Conservation (phyloP, 352 stramenopile genomes). For the Globisporangium uncinulatum region DNA sequence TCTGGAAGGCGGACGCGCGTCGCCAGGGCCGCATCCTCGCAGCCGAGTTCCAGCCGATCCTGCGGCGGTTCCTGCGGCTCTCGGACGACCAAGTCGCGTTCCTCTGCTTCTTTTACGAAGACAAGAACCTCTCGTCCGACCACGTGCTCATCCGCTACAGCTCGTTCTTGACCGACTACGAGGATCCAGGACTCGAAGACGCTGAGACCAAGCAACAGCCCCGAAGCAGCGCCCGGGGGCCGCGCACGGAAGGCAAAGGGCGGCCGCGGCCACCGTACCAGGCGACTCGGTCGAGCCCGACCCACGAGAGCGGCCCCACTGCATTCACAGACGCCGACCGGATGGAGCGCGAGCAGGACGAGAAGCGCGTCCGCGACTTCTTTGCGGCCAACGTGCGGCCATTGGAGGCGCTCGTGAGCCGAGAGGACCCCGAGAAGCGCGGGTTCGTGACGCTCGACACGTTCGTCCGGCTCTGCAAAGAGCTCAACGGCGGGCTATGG, state of each 20-base stretch:
- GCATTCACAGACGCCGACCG: conserved; percentile 10
- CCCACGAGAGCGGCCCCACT: background rate
- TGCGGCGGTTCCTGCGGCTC: conserved; percentile 41
- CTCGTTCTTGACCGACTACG: conserved; percentile 70
- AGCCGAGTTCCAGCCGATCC: conserved; percentile 34
- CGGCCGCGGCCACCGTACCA: conserved; percentile 14
- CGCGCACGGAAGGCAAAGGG: conserved; percentile 20
- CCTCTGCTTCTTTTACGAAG: conserved; percentile 75
- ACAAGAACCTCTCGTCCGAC: conserved; percentile 52
- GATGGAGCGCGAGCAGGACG: conserved; percentile 22
- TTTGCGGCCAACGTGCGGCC: conserved; percentile 32
- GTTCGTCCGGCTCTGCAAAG: conserved; percentile 36
- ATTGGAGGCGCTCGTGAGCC: conserved; percentile 33
- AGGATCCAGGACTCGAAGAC: conserved; percentile 49
- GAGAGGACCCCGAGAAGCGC: conserved; percentile 37
- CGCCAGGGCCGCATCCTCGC: conserved; percentile 49
- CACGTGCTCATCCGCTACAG: conserved; percentile 60
- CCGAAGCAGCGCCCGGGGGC: conserved; percentile 1
- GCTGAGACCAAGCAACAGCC: conserved; percentile 9
- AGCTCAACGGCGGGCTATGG: conserved; percentile 25
- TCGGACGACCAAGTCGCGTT: conserved; percentile 63
- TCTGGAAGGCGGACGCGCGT: conserved; percentile 37
- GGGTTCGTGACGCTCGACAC: conserved; percentile 42
- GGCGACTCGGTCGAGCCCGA: too few species aligned
- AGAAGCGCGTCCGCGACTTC: conserved; percentile 38